phyloP scores from a whole-genome alignment of 768 basidiomycete genomes.

The Exidia glandulosa region DNA sequence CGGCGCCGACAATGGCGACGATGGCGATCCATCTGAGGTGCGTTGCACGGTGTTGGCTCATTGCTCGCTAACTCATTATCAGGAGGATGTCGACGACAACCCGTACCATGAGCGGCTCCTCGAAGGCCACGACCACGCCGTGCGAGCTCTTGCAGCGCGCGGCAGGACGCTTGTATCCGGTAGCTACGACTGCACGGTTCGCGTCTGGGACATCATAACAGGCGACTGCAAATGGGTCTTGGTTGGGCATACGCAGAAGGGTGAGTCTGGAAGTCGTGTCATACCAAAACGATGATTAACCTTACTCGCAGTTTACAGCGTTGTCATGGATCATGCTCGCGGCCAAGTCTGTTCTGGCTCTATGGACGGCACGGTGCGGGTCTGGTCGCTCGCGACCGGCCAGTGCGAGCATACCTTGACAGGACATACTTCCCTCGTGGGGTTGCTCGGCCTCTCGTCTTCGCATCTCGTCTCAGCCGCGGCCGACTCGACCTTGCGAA shows the following conservation, averaged over 20 bases:
- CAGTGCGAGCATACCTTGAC: constrained; percentile 69
- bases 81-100: constrained; percentile 66
- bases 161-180: constrained; percentile 88
- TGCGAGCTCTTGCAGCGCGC: constrained; percentile 83
- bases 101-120: constrained; percentile 83
- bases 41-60: not conserved
- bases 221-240: constrained; percentile 73
- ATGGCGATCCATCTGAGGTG: not conserved
- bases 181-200: constrained; percentile 90
- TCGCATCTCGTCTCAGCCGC: constrained; percentile 91
- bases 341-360: constrained; percentile 93
- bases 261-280: constrained; percentile 27
- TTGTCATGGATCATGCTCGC: constrained; percentile 77
- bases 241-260: constrained; percentile 86
- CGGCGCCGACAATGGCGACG: constrained; percentile 39
- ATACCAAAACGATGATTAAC: not conserved
- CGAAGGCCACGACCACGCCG: constrained; percentile 84
- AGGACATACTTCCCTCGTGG: constrained; percentile 92
- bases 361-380: constrained; percentile 94
- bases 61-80: constrained; percentile 3
- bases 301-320: constrained; percentile 68
- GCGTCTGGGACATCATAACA: constrained; percentile 88
- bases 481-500: constrained; percentile 86
- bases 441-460: constrained; percentile 79
- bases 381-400: constrained; percentile 84